These are phyloP conservation scores for Ochetophila trinervis DNA, from an alignment of 306 rosid species.

Conservation along the genomic window DNA sequence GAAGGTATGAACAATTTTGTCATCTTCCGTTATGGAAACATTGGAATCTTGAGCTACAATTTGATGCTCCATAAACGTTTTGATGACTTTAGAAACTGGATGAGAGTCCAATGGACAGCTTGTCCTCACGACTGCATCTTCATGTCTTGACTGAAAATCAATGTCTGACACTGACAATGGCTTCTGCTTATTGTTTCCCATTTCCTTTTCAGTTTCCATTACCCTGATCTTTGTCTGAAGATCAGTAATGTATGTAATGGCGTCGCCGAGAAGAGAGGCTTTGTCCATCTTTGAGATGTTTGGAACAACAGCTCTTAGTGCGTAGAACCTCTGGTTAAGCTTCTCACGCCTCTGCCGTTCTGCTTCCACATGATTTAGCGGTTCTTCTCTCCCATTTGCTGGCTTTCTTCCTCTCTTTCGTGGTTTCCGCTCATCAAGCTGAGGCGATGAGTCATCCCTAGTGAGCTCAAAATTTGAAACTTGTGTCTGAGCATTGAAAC, in stretches of 20 bases:
- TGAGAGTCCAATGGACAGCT: constrained; percentile 70
- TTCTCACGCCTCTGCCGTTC: constrained; percentile 93
- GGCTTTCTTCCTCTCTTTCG: constrained; percentile 94
- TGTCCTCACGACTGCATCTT: constrained; percentile 69
- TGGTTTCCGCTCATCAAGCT: constrained; percentile 72
- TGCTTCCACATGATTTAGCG: constrained; percentile 88
- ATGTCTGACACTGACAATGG: constrained; percentile 47
- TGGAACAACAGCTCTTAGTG: constrained; percentile 88
- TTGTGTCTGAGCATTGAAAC: constrained; percentile 54
- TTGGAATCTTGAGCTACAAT: constrained; percentile 56
- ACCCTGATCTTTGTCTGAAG: constrained; percentile 79
- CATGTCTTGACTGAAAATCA: constrained; percentile 69
- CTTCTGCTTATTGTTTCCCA: constrained; percentile 38
- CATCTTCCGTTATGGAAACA: constrained; percentile 44
- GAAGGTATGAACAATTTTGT: constrained; percentile 65
- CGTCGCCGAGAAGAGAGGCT: constrained; percentile 90
- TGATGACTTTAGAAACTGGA: constrained; percentile 68
- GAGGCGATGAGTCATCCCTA: constrained; percentile 62
- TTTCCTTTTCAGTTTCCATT: constrained; percentile 70
- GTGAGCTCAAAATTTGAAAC: constrained; percentile 50
- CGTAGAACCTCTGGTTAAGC: constrained; percentile 89
- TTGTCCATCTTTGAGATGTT: constrained; percentile 95
- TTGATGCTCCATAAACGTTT: constrained; percentile 60
- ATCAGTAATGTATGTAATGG: constrained; percentile 78
- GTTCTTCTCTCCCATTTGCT: constrained; percentile 92